A percentile compares a stretch with the other conserved stretches of the same genome.
phyloP scores from a whole-genome alignment of 345 rosid genomes.

The Jatropha curcas region DNA sequence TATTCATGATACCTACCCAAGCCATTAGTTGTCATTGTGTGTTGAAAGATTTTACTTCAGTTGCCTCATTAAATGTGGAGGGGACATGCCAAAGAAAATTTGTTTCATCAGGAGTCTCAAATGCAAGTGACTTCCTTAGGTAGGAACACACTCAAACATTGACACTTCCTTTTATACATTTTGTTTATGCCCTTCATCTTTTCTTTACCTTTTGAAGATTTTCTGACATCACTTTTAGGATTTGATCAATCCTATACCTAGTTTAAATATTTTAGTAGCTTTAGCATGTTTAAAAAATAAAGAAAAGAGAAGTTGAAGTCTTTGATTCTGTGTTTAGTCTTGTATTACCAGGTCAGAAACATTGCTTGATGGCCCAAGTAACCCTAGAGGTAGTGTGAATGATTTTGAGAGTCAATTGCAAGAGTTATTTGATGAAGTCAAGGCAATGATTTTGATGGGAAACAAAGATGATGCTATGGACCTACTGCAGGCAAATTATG shows the following conservation, averaged over 20 bases:
- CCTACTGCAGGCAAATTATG: constrained; percentile 80
- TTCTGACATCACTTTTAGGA: not conserved
- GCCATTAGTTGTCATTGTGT: constrained; percentile 25
- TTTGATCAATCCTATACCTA: not conserved
- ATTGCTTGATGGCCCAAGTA: constrained; percentile 30
- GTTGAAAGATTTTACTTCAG: constrained; percentile 31
- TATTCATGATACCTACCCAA: constrained; percentile 36
- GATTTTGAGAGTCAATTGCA: constrained; percentile 70
- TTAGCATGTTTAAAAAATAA: constrained; percentile 15
- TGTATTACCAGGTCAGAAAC: constrained; percentile 41
- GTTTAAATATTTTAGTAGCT: constrained; percentile 1
- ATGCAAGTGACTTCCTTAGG: constrained; percentile 40
- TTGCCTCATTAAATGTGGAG: constrained; percentile 36
- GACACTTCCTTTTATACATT: not conserved
- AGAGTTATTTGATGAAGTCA: constrained; percentile 70
- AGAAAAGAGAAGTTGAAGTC: constrained; percentile 13
- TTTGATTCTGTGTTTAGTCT: constrained; percentile 18
- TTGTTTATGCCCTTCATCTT: too few relatives aligned
- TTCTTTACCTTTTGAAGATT: not conserved
- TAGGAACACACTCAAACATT: constrained; percentile 20
- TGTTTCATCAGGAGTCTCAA: constrained; percentile 39
- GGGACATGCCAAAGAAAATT: constrained; percentile 20
- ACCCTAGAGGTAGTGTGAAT: constrained; percentile 33
- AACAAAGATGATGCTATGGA: constrained; percentile 59
- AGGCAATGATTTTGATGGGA: constrained; percentile 53